Evolutionary conservation across 2,329 filamentous ascomycete genomes (phyloP).

Genomic region (Aspergillus fumigatus): DNA sequence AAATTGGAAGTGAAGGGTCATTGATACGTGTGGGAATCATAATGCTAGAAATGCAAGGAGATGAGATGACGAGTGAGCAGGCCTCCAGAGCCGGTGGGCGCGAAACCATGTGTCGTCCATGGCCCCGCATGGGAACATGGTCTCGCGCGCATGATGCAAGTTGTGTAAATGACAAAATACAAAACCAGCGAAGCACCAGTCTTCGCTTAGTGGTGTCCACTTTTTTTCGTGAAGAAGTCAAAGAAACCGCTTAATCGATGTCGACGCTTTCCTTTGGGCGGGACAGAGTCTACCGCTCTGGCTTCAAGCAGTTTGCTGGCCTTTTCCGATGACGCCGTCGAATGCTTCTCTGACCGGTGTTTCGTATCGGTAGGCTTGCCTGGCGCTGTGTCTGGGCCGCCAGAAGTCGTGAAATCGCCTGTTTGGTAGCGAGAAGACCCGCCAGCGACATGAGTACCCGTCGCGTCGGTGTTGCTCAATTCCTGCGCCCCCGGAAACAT

Average conservation of each 20-base stretch:
- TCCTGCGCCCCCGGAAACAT: constrained; percentile 23
- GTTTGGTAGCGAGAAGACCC: neutral
- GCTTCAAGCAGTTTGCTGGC: constrained; percentile 4
- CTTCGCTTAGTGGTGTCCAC: constrained; percentile 16
- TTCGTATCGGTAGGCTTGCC: neutral
- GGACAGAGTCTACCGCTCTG: constrained; percentile 2
- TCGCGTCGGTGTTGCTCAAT: constrained; percentile 5
- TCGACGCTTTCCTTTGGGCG: constrained; percentile 26
- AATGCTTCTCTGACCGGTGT: neutral
- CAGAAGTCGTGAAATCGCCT: neutral
- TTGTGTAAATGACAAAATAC: neutral
- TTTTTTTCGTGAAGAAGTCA: constrained; percentile 23
- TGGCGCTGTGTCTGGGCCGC: neutral
- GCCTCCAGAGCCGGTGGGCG: neutral
- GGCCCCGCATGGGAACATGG: neutral
- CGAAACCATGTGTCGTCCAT: neutral
- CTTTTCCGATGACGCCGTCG: neutral
- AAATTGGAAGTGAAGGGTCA: neutral
- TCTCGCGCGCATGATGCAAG: neutral
- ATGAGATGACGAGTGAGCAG: neutral
- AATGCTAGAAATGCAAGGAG: neutral
- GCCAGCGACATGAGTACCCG: neutral
- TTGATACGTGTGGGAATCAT: neutral
- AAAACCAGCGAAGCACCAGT: neutral
- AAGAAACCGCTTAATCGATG: constrained; percentile 31